Evolutionary conservation across 805 yeast species (phyloP).

Genomic region (Ogataea henricii): DNA sequence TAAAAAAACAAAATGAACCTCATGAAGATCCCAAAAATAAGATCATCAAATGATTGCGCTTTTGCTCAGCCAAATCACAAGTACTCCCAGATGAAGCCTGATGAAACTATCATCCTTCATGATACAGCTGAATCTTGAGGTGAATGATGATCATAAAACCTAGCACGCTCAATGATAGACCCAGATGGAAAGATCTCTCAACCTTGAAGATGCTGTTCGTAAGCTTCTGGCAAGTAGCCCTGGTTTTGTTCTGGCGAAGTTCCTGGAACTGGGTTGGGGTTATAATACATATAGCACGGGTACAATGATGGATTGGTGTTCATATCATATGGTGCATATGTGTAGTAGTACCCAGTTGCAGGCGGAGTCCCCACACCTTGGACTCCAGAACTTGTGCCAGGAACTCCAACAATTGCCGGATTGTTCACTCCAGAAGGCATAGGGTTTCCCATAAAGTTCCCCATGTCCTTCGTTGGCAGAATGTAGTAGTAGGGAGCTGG

Average conservation of each 20-base stretch:
- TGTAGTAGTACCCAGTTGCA: conserved; percentile 29
- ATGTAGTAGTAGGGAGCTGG: conserved; percentile 33
- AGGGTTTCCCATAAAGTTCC: conserved; percentile 18
- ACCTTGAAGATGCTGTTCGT: conserved; percentile 17
- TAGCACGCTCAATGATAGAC: not conserved
- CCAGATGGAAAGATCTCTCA: not conserved
- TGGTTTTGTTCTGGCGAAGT: conserved; percentile 20
- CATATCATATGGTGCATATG: conserved; percentile 31
- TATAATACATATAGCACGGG: conserved; percentile 36
- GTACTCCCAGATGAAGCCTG: no score
- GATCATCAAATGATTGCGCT: not conserved
- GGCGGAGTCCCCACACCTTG: conserved; percentile 24
- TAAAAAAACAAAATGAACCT: not conserved
- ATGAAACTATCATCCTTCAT: no score
- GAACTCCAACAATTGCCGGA: conserved; percentile 17
- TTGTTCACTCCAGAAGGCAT: conserved; percentile 17
- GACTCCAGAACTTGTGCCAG: conserved; percentile 16
- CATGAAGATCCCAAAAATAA: not conserved
- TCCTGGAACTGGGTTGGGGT: conserved; percentile 28
- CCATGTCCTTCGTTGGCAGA: conserved; percentile 32
- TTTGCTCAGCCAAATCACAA: not conserved
- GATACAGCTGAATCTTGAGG: no score
- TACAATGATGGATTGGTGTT: conserved; percentile 28
- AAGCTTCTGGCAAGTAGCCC: conserved; percentile 18
- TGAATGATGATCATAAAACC: not conserved